Base-by-base conservation (phyloP, 192 early-diverging fungal species). In the Phlyctochytrium bullatum region DNA sequence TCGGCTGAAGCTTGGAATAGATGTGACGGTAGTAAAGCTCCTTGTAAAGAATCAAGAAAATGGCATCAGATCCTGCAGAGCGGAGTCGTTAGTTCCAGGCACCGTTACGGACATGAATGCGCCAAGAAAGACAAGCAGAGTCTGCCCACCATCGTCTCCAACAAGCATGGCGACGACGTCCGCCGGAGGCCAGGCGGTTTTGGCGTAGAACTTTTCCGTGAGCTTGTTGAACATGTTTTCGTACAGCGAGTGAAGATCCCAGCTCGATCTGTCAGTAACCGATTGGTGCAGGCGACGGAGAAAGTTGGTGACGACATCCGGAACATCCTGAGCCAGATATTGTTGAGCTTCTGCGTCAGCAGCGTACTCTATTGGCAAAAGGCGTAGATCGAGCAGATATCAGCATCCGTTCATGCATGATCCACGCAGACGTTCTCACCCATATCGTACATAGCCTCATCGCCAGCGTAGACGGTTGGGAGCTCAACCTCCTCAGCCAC, bases 1-100 rank as follows among this genome's bases (percentile, higher is more conserved):
- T 88, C 56, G 93, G 96, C 6, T 89, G 86, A 64, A 96, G 80
- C 69, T 90, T 93, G 59, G 96, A 85, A 80, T 96, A 96, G 59
- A 96, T 94, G 76, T 98, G 96, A 50, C 96, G 89, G 83, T 93
- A 98, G 84, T 95, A 96, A 63, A 98, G 77, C 78, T 98, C 96
- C 64, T 92, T 89, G 83, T 98, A 98, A 61, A 98, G 82, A 35
- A 92, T 94, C 74, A 95, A 78, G 69, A 98, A 96, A 35, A 96
- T 81, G 23, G 23, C 56, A 25, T 58, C 23, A 16, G 28, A 64
- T 31, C 23, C 56, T 67, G 24, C 54, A 10, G 34, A n/a, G 23
- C 12, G 25, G 36, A 56, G 6, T 62, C 4, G 32, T 51, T 4
- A 6, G 47, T 36, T n/a, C 56, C 32, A 30, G 20, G 30, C n/a